A percentile compares a stretch with the other conserved stretches of the same genome.
These are phyloP conservation scores for Pistacia integerrima DNA, from an alignment of 345 rosid species.

Conservation along the genomic window DNA sequence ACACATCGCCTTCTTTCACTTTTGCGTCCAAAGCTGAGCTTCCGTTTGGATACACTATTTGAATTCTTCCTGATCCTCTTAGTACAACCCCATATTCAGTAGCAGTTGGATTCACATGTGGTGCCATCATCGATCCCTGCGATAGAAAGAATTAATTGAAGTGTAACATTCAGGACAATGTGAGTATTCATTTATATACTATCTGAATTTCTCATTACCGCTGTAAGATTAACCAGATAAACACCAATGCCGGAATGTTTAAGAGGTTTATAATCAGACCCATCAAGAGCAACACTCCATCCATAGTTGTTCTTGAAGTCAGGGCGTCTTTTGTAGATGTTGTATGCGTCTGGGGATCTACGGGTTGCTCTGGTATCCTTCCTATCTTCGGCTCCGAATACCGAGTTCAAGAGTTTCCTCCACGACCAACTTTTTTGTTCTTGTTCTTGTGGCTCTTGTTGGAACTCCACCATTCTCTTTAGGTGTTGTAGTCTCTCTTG, in stretches of 20 bases:
- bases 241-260: slow-evolving; percentile 67
- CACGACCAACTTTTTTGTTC: slow-evolving; percentile 49
- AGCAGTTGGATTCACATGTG: slow-evolving; percentile 81
- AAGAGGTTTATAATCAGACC: slow-evolving; percentile 55
- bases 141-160: neutral
- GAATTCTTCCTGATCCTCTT: slow-evolving; percentile 67
- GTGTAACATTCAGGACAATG: too few relatives aligned
- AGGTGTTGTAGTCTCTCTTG: slow-evolving; percentile 57
- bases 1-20: slow-evolving; percentile 69
- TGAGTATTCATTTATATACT: too few relatives aligned
- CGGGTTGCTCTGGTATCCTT: slow-evolving; percentile 14
- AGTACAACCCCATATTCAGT: slow-evolving; percentile 81
- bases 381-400: slow-evolving; percentile 26
- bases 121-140: slow-evolving; percentile 98
- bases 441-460: slow-evolving; percentile 25
- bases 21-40: slow-evolving; percentile 54
- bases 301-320: slow-evolving; percentile 76
- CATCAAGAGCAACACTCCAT: slow-evolving; percentile 75
- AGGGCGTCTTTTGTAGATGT: slow-evolving; percentile 47
- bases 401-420: slow-evolving; percentile 46
- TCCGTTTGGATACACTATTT: slow-evolving; percentile 78
- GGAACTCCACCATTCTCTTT: slow-evolving; percentile 46
- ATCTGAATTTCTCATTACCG: slow-evolving; percentile 41
- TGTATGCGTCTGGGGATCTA: slow-evolving; percentile 59
- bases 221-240: slow-evolving; percentile 76